Conservation (phyloP, 345 rosid species). For the Eucalyptus virginea region DNA sequence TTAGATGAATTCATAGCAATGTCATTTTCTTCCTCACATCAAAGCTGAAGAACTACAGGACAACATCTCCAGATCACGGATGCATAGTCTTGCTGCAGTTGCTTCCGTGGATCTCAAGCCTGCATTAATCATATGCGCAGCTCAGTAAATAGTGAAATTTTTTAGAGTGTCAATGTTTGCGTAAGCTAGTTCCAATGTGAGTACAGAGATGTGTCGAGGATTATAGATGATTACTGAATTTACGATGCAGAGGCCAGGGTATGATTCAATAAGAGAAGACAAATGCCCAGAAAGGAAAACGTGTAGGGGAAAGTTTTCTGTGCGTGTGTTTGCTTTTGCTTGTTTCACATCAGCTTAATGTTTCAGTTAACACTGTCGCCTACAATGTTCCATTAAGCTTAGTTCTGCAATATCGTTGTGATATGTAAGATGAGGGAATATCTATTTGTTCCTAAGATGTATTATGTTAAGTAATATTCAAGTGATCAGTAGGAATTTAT, state of each 20-base stretch:
- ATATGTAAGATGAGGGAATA: not conserved
- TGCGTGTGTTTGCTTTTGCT: not conserved
- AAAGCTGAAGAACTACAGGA: not conserved
- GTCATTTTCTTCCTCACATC: not conserved
- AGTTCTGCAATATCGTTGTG: not conserved
- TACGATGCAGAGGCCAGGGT: not conserved
- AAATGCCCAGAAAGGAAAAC: not conserved
- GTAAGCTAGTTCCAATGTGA: not conserved
- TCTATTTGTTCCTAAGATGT: not conserved
- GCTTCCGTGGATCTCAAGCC: not conserved
- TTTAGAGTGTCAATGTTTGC: not conserved
- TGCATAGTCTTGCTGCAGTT: not conserved
- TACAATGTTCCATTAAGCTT: not conserved
- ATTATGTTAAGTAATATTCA: not conserved
- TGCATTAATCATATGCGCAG: not conserved
- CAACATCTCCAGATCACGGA: not conserved
- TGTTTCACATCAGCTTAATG: not conserved
- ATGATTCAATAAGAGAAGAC: not conserved
- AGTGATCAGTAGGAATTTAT: not conserved
- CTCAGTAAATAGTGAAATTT: not conserved
- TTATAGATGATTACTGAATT: not conserved
- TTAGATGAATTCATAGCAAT: not conserved
- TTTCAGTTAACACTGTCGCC: not conserved
- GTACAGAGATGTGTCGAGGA: not conserved
- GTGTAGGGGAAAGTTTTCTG: not conserved